Evolutionary conservation across 495 filamentous ascomycete genomes (phyloP), one percentile per base, ranked within the genome.

Genomic region (Penicillium simplicissimum): DNA sequence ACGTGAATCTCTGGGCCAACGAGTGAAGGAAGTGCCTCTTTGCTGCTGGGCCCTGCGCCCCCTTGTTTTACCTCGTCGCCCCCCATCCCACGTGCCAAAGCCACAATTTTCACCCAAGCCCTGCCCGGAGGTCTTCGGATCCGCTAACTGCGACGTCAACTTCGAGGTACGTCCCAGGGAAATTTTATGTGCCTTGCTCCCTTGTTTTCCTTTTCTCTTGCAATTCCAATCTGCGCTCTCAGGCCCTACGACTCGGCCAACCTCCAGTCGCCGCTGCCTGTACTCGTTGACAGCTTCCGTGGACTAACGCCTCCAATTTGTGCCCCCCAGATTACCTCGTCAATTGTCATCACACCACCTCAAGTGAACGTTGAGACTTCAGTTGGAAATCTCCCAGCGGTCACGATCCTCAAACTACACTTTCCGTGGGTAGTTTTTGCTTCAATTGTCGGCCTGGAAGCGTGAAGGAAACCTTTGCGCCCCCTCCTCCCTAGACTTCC

Each of bases 61-160:
- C 56, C 45, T 42, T 23, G 34, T 54, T 48, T 9, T 65, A 47
- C 55, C 45, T 57, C 21, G 36, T 51, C 36, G 10, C 66, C 43
- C 53, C 40, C 56, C 66, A 61, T 67, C 64, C 67, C 69, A 71
- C 69, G 69, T 69, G 69, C 65, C 21, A 60, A 53, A 67, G 62
- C 63, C 63, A 58, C 64, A 60, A 52, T 48, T 60, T 59, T 33
- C 34, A 11, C 17, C 45, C 38, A 62, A 61, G 57, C 57, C 64
- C 61, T 57, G 43, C 48, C 58, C 69, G 69, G 69, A 71, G 65
- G 61, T 69, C 58, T 52, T 63, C 67, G 69, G 67, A 67, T 71
- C 58, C 52, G 21, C 36, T 49, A 38, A 51, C 56, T 21, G 53
- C 62, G 52, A 61, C 57, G 28, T 48, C 59, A 58, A 57, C 49